Base-by-base conservation (phyloP, 176 grass and related monocot genomes). In the Metroxylon sagu region DNA sequence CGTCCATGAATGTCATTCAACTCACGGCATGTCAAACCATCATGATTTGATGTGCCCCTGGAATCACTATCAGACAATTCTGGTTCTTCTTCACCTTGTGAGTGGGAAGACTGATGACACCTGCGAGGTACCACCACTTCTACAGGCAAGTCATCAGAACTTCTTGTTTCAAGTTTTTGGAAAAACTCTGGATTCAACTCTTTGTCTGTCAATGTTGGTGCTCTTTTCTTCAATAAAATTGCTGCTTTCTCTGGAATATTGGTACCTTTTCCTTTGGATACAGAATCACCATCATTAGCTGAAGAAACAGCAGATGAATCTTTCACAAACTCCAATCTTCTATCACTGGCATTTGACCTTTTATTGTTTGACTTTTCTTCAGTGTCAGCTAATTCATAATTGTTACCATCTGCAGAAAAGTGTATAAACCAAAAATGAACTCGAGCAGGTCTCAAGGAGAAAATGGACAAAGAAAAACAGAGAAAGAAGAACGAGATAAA, bases 151-250 rank as follows among this genome's bases (percentile, higher is more conserved):
- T 86, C 90, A 49, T 92, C 87, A 26, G 52, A 43, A 39, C 60
- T 85, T 56, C 84, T 92, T 17, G 87, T 79, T 68, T 98, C 93
- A 56, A 98, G 84, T 29, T 89, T 92, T 73, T 92, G 93, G 61
- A 98, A 98, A 56, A 98, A 98, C 5, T 92, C 93, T 56, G 87
- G 78, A 53, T 98, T 98, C 35, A 98, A 48, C 54, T 85, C 93
- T 68, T 88, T 95, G 51, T 95, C 86, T 25, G 57, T 90, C 58
- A 87, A 62, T 30, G 80, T 72, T n/a, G 87, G 64, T 19, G 53
- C 73, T 69, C 71, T 98, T 85, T 80, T 98, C 81, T 83, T 98
- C 29, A 98, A 77, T n/a, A 98, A 62, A 54, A 81, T 72, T 18
- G 84, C 78, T 54, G 87, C 93, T 58, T 92, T 98, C 81, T 98